A percentile compares a stretch with the other conserved stretches of the same genome.
These are phyloP conservation scores for Sugiyamaella castrensis DNA, from an alignment of 1,139 yeast genomes.

Conservation along the genomic window DNA sequence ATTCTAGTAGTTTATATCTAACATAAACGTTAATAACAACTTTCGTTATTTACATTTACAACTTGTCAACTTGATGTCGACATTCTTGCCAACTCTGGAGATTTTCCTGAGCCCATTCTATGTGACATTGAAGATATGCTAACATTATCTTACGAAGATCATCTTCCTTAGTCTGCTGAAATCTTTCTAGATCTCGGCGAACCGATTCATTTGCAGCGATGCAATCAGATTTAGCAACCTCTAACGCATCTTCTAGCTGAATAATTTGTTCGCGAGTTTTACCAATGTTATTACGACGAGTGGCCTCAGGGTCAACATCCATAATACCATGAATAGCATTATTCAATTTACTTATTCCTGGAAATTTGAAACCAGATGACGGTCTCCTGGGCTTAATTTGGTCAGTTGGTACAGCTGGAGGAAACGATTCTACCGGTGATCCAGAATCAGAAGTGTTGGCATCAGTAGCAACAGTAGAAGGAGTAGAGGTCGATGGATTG, in stretches of 20 bases:
- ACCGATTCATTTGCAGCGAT: conserved; percentile 51
- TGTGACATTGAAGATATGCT: conserved; percentile 55
- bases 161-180: conserved; percentile 45
- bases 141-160: conserved; percentile 49
- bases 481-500: not conserved
- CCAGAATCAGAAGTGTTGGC: not conserved
- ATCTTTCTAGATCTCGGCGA: conserved; percentile 48
- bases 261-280: conserved; percentile 52
- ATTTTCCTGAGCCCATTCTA: conserved; percentile 70
- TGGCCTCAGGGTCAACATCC: conserved; percentile 66
- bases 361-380: conserved; percentile 42
- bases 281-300: conserved; percentile 56
- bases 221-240: conserved; percentile 56
- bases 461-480: not conserved
- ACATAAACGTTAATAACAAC: not conserved
- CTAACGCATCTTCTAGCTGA: conserved; percentile 55
- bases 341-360: conserved; percentile 51
- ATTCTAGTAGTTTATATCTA: not conserved
- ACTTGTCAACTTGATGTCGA: conserved; percentile 34
- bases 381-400: conserved; percentile 29
- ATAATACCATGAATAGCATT: conserved; percentile 66
- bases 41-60: conserved; percentile 10
- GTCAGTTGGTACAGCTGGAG: conserved; percentile 12
- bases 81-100: conserved; percentile 74
- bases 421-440: not conserved